Evolutionary conservation across 148 eudicot species (phyloP).

Genomic region (Euryodendron excelsum): DNA sequence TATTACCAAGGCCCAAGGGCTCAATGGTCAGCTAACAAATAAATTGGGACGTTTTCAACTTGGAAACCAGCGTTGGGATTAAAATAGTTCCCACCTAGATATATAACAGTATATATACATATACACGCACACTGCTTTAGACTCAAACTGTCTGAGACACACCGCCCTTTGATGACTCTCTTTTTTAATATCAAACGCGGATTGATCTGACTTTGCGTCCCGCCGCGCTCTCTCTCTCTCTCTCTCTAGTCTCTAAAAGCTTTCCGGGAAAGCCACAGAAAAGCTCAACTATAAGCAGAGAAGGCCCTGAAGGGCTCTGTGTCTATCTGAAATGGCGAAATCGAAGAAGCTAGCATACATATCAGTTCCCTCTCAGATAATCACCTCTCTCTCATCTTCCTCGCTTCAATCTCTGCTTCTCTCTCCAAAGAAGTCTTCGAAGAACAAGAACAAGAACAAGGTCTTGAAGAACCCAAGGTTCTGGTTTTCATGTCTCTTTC

Average conservation of each 20-base stretch:
- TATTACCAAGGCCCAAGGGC: no score
- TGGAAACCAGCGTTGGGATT: not conserved
- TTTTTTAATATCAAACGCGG: slow-evolving; percentile 22
- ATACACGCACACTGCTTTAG: not conserved
- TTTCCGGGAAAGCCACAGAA: slow-evolving; percentile 14
- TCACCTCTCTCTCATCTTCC: slow-evolving; percentile 57
- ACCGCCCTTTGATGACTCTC: slow-evolving; percentile 16
- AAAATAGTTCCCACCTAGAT: no score
- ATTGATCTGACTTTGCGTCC: not conserved
- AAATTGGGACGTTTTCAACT: not conserved
- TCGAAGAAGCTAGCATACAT: slow-evolving; percentile 69
- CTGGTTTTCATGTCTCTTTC: slow-evolving; percentile 41
- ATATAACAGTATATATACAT: no score
- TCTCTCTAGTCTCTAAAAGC: slow-evolving; percentile 18
- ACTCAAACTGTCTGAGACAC: slow-evolving; percentile 3
- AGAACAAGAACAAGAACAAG: slow-evolving; percentile 25
- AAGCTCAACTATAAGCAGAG: not conserved
- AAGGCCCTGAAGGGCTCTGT: not conserved
- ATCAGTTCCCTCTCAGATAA: slow-evolving; percentile 73
- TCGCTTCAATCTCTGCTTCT: slow-evolving; percentile 57
- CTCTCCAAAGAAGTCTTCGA: slow-evolving; percentile 51
- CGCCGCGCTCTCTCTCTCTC: slow-evolving; percentile 16
- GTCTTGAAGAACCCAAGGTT: slow-evolving; percentile 36
- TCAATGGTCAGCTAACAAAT: no score
- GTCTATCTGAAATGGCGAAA: slow-evolving; percentile 37